phyloP scores from a whole-genome alignment of 345 rosid species.

The Syzygium aqueum region DNA sequence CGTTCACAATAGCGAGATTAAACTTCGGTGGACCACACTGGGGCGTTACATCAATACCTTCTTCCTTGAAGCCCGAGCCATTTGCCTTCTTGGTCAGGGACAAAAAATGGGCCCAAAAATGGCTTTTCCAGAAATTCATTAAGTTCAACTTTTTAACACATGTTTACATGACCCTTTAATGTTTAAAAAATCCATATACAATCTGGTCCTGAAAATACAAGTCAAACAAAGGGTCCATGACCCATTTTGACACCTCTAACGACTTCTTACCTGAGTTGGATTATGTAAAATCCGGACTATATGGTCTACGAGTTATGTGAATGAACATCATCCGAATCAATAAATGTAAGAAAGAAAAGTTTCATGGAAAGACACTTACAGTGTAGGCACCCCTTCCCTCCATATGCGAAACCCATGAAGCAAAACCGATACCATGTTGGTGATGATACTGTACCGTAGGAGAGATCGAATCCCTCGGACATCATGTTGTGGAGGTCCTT shows the following conservation, averaged over 20 bases:
- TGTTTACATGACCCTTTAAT: too few species aligned
- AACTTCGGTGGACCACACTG: too few species aligned
- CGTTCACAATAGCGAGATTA: too few species aligned
- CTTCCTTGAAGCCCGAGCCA: neutral
- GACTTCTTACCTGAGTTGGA: neutral
- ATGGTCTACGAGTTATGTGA: neutral
- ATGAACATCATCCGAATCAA: neutral
- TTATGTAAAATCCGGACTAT: neutral
- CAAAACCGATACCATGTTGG: neutral
- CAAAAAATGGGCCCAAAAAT: neutral
- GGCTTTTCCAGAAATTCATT: neutral
- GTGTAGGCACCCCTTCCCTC: neutral
- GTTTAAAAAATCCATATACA: too few species aligned
- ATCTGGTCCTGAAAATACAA: neutral
- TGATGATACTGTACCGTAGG: rapidly evolving
- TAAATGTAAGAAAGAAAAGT: neutral
- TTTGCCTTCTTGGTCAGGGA: neutral
- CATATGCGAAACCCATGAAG: neutral
- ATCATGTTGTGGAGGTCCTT: neutral
- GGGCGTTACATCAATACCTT: neutral
- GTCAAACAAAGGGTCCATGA: neutral
- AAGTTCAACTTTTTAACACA: neutral
- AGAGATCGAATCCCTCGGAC: neutral
- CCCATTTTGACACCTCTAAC: neutral
- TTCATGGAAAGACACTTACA: neutral